Base-by-base conservation (phyloP, 768 basidiomycete species). In the Rossbeevera mucosa region DNA sequence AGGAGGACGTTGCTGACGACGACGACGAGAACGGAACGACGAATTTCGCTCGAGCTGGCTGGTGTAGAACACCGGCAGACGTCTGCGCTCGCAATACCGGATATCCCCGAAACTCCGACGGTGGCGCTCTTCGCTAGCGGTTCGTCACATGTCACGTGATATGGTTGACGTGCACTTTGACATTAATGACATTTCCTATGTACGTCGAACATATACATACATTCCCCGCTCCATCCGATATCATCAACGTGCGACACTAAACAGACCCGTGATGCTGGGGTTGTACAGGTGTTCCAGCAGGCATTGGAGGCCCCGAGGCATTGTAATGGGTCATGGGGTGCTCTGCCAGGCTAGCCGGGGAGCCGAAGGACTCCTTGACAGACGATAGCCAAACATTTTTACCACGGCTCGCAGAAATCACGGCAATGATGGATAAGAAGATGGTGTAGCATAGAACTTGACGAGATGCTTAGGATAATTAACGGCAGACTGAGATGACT, bases 401-500 rank as follows among this genome's bases (percentile, higher is more conserved):
- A 8, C 74, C 72, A 18, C 64, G 61, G 26, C 2, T 53, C 2
- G 63, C 55, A 8, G 71, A 66, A 16, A 66, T 54, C 40, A 62
- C 47, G n/a, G 62, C 57, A 49, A 69, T 50, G 18, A 64, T 47
- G 8, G 58, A 36, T 21, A 76, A 53, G 8, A 54, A 25, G 31
- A 50, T 25, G 14, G 56, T 56, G 58, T 75, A 77, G 8, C 57
- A 40, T 42, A 71, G 29, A 8, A 74, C 75, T 76, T 28, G 54
- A 24, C 43, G 40, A 13, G 14, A 33, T 5, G n/a, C 31, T 53
- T 20, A 50, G 48, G n/a, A 43, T 11, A 40, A 44, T 9, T 7
- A 20, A 18, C 18, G 41, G 11, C 18, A 22, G 36, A 47, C 18
- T 12, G 7, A 20, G 16, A 12, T 12, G 14, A 59, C 69, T 49